A percentile compares a stretch with the other conserved stretches of the same genome.
These are phyloP conservation scores for Macrolepiota albuminosa DNA, from an alignment of 768 basidiomycete genomes.

Conservation along the genomic window DNA sequence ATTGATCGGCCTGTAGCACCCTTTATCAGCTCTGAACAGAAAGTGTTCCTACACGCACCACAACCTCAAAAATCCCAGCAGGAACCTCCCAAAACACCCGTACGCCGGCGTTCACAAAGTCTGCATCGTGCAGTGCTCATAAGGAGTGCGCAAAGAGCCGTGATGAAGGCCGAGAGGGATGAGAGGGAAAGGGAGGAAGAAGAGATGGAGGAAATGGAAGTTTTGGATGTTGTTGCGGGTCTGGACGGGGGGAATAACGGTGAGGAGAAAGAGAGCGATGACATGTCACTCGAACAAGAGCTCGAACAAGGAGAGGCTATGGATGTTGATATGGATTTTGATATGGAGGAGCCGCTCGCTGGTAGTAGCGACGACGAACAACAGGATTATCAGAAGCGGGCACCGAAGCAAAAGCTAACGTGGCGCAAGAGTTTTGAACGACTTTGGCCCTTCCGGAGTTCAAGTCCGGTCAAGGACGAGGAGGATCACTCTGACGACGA, in stretches of 20 bases:
- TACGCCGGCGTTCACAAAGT: constrained; percentile 30
- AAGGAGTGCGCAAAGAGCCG: constrained; percentile 61
- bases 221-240: constrained; percentile 34
- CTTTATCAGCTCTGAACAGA: constrained; percentile 6
- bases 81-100: constrained; percentile 30
- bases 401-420: constrained; percentile 25
- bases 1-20: constrained; percentile 32
- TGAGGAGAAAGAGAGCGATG: constrained; percentile 16
- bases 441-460: constrained; percentile 36
- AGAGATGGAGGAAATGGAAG: constrained; percentile 46
- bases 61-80: constrained; percentile 8
- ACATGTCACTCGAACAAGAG: constrained; percentile 20
- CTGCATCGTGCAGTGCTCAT: constrained; percentile 69
- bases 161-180: constrained; percentile 46
- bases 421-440: constrained; percentile 42
- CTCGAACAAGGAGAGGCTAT: constrained; percentile 14
- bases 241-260: constrained; percentile 17
- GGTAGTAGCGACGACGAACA: constrained; percentile 11
- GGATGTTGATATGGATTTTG: constrained; percentile 19
- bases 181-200: constrained; percentile 38
- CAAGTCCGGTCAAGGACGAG: constrained; percentile 17
- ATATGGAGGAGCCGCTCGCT: constrained; percentile 20
- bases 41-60: constrained; percentile 11
- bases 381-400: constrained; percentile 15
- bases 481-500: constrained; percentile 10